These are phyloP conservation scores for Yamadazyma endophytica DNA, from an alignment of 805 yeast species.

Conservation along the genomic window DNA sequence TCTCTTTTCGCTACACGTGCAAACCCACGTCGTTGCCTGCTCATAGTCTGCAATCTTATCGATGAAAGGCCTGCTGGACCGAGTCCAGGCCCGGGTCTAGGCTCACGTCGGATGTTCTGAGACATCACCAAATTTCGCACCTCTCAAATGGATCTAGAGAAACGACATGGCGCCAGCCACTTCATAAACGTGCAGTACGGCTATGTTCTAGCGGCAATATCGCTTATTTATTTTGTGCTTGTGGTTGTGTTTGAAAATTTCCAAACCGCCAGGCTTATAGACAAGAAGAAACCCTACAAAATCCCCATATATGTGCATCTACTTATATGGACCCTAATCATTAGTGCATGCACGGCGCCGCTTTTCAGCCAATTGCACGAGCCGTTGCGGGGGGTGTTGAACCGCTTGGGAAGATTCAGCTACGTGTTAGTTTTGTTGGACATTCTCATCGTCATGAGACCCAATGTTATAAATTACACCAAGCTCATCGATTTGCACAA, in stretches of 20 bases:
- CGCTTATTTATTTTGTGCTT: slow-evolving; percentile 29
- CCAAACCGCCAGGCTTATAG: background rate
- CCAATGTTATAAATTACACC: slow-evolving; percentile 44
- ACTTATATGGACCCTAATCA: slow-evolving; percentile 1
- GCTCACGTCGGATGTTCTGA: no score
- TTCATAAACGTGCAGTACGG: slow-evolving; percentile 60
- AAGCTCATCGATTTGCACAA: slow-evolving; percentile 58
- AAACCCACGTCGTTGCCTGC: no score
- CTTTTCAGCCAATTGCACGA: slow-evolving; percentile 2
- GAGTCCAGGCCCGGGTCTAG: no score
- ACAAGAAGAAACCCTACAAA: background rate
- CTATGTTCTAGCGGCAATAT: slow-evolving; percentile 41
- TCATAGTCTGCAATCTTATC: no score
- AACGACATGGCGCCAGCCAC: slow-evolving; percentile 50
- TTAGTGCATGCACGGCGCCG: slow-evolving; percentile 1
- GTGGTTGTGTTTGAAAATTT: slow-evolving; percentile 3
- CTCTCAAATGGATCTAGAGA: no score
- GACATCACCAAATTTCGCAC: no score
- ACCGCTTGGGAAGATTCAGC: slow-evolving; percentile 60
- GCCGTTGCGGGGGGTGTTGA: slow-evolving; percentile 27
- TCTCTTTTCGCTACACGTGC: no score
- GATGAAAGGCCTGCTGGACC: no score
- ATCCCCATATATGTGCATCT: slow-evolving; percentile 3
- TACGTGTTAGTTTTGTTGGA: slow-evolving; percentile 58
- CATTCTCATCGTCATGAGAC: slow-evolving; percentile 52